phyloP scores from a whole-genome alignment of 208 protist genomes.

The Leishmania arabica region DNA sequence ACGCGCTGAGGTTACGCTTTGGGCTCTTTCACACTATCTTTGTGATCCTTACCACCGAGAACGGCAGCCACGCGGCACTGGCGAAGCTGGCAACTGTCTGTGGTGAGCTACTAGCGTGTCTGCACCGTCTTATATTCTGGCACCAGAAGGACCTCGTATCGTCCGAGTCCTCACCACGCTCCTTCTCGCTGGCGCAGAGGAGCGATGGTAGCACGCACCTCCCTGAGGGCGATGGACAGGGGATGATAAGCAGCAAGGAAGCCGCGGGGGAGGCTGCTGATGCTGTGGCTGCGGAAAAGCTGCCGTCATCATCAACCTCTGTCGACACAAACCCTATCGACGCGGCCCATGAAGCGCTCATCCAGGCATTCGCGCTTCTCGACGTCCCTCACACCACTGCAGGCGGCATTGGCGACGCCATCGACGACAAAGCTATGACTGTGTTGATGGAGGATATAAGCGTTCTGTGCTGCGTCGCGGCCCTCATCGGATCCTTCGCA shows the following conservation, averaged over 20 bases:
- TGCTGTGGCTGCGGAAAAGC: background rate
- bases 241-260: background rate
- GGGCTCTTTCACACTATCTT: conserved; percentile 19
- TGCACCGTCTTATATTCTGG: conserved; percentile 1
- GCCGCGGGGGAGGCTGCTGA: background rate
- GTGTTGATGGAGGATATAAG: conserved; percentile 23
- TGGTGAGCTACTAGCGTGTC: background rate
- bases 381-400: conserved; percentile 2
- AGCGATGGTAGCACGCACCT: background rate
- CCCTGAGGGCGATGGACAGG: background rate
- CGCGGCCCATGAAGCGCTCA: background rate
- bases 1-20: conserved; percentile 19
- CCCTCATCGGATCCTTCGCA: conserved; percentile 34
- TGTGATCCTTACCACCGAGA: conserved; percentile 7
- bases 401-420: background rate
- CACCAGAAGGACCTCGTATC: background rate
- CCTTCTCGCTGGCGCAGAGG: background rate
- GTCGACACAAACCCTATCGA: background rate
- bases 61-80: background rate
- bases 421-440: background rate
- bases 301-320: background rate
- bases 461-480: conserved; percentile 27
- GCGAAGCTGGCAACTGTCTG: background rate
- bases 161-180: background rate
- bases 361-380: background rate